These are phyloP conservation scores for Chaetomiaceae sp. DNA, from an alignment of 2,329 filamentous ascomycete species.

Conservation along the genomic window DNA sequence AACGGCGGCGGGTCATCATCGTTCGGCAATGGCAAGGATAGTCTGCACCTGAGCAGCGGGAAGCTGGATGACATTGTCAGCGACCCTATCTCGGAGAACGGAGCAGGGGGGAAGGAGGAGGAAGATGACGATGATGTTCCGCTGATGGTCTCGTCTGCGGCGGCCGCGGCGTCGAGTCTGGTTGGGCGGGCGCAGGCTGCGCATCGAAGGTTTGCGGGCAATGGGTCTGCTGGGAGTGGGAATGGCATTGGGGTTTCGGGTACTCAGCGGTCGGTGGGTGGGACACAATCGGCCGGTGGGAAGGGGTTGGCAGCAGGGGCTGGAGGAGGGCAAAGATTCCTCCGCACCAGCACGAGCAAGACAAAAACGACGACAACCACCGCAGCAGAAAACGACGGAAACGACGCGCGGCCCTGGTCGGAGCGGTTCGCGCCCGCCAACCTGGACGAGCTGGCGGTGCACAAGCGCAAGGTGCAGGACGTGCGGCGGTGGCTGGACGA, in stretches of 20 bases:
- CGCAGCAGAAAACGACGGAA: conserved; percentile 35
- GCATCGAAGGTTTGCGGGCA: conserved; percentile 47
- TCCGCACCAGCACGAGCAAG: conserved; percentile 9
- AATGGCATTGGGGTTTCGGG: not conserved
- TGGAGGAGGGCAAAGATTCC: conserved; percentile 21
- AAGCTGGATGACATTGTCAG: conserved; percentile 47
- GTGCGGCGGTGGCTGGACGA: conserved; percentile 78
- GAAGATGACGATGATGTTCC: conserved; percentile 19
- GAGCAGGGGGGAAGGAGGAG: conserved; percentile 41
- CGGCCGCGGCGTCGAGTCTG: conserved; percentile 47
- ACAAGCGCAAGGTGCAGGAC: conserved; percentile 89
- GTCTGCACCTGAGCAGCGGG: not conserved
- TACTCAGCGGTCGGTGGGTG: not conserved
- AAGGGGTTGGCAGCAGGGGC: not conserved
- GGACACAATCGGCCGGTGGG: conserved; percentile 3
- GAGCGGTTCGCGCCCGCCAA: conserved; percentile 74
- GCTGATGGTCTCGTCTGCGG: conserved; percentile 24
- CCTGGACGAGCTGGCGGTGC: conserved; percentile 82
- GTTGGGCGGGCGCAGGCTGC: conserved; percentile 53
- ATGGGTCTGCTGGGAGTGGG: conserved; percentile 3
- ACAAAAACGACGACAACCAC: conserved; percentile 17
- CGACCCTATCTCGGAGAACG: conserved; percentile 57
- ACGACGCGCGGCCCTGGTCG: conserved; percentile 73
- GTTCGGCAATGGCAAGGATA: conserved; percentile 23
- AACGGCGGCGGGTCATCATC: conserved; percentile 15